These are phyloP conservation scores for Colletotrichum sp. DNA, from an alignment of 2,329 filamentous ascomycete genomes.

Conservation along the genomic window DNA sequence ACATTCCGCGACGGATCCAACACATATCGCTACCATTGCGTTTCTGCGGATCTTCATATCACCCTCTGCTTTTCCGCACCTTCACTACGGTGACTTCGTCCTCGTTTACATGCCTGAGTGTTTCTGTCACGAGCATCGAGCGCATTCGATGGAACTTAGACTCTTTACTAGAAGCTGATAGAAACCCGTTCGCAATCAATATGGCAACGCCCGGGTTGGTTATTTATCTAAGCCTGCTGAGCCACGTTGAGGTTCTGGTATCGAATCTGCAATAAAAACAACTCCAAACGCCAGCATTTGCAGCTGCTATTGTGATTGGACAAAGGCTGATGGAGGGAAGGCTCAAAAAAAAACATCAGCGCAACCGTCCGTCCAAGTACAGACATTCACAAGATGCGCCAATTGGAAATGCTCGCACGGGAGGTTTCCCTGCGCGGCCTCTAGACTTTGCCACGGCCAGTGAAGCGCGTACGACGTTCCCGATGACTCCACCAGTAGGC, in stretches of 20 bases:
- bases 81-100: neutral
- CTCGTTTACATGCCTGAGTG: neutral
- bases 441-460: constrained; percentile 61
- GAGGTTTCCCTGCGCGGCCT: neutral
- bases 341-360: neutral
- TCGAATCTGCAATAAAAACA: neutral
- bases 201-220: neutral
- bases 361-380: neutral
- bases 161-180: neutral
- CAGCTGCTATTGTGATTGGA: neutral
- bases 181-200: neutral
- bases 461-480: constrained; percentile 59
- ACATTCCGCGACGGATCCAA: neutral
- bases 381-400: neutral
- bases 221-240: neutral
- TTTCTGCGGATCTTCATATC: neutral
- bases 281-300: neutral
- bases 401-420: neutral
- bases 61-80: neutral
- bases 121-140: neutral
- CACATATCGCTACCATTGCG: neutral
- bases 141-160: neutral
- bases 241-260: neutral
- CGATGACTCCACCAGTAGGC: constrained; percentile 65
- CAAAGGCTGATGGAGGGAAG: neutral